Base-by-base conservation (phyloP, 495 filamentous ascomycete genomes). In the Pyronema domesticum region DNA sequence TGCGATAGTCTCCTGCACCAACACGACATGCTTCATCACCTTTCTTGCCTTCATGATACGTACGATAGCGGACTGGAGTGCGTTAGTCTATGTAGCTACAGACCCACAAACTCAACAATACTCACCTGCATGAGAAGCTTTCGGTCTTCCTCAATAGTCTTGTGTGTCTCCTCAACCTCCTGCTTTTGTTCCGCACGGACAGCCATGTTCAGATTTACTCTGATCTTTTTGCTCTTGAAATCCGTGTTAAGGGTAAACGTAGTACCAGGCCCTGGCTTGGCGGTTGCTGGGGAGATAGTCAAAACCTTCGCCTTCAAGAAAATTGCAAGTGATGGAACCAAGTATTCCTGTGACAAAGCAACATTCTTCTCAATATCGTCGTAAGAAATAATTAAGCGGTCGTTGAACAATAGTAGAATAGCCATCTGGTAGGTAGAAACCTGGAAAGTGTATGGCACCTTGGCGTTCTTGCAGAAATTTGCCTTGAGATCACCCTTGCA, bases 21-120 rank as follows among this genome's bases (percentile, higher is more conserved):
- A 79, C 64, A 86, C 80, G 50, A 83, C 78, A 69, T 99, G 89
- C 76, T 94, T 95, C 85, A 95, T 89, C 73, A 82, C 85, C 79
- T 96, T 95, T 53, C 91, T 83, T 0, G 93, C 91, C 70, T 99
- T 99, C 91, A 96, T 99, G 71, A 99, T 95, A 61, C 91, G 82
- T 37, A 99, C 91, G 62, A 99, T 96, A 15, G 89, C 86, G 55
- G 93, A 96, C 93, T 98, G 61, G 7, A 51, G 34, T 11, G 35
- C 10, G 53, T 71, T 60, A 70, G 11, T 58, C 55, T 62, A 18
- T 54, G 37, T 51, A 51, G 67, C 19, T 15, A n/a, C n/a, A 3
- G 3, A 47, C 45, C 45, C 3, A 10, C 9, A 34, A 36, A 53
- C 54, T 34, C 9, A 5, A 3, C 4, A 18, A 55, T 57, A 77